Conservation (phyloP, 805 yeast species). For the Spathaspora gorwiae region DNA sequence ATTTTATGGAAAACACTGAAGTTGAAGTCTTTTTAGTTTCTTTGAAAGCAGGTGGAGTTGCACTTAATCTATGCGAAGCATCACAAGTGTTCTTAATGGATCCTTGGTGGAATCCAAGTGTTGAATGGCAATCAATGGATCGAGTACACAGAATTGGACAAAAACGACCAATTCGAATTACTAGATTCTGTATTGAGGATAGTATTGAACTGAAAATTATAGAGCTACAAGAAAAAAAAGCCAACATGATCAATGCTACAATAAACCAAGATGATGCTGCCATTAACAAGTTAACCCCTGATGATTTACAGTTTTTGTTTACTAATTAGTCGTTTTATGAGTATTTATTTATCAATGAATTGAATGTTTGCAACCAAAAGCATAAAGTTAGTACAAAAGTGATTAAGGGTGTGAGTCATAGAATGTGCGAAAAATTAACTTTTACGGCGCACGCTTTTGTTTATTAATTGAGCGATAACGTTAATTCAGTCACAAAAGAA, state of each 20-base stretch:
- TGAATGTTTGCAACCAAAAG: too few species aligned
- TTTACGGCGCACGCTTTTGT: too few species aligned
- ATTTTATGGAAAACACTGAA: slow-evolving; percentile 86
- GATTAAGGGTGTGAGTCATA: too few species aligned
- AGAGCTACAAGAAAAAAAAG: slow-evolving; percentile 94
- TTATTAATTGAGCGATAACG: too few species aligned
- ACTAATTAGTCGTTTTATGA: slow-evolving; percentile 46
- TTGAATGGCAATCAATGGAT: slow-evolving; percentile 98
- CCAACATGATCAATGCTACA: slow-evolving; percentile 97
- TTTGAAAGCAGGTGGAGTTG: slow-evolving; percentile 98
- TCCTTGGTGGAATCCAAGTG: slow-evolving; percentile 99
- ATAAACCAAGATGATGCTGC: slow-evolving; percentile 91
- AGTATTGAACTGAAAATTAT: slow-evolving; percentile 94
- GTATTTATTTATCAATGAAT: too few species aligned
- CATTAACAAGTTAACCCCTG: slow-evolving; percentile 81
- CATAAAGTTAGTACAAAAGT: too few species aligned
- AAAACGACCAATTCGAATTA: slow-evolving; percentile 86
- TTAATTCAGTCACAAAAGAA: too few species aligned
- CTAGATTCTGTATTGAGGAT: slow-evolving; percentile 91
- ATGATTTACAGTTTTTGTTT: slow-evolving; percentile 91
- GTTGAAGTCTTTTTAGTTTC: slow-evolving; percentile 95
- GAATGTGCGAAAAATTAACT: too few species aligned
- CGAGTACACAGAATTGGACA: slow-evolving; percentile 98
- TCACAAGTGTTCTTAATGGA: slow-evolving; percentile 93
- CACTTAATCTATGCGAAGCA: slow-evolving; percentile 92